phyloP scores from a whole-genome alignment of 2,329 filamentous ascomycete genomes.

The Sodiomyces alkalinus region DNA sequence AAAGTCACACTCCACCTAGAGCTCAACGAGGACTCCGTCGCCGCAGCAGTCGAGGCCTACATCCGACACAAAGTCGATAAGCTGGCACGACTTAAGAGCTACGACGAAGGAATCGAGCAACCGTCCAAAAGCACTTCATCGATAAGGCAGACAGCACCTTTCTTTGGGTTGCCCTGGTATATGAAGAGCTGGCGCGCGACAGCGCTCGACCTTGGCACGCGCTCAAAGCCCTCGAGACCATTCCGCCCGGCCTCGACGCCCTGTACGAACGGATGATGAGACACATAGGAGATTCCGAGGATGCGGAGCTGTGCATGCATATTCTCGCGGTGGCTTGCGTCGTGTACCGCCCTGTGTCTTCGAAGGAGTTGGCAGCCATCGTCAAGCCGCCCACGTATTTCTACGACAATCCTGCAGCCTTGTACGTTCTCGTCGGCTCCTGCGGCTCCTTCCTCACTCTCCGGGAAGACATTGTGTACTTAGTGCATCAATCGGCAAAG shows the following conservation, averaged over 20 bases:
- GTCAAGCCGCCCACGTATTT: neutral
- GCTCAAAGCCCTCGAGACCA: neutral
- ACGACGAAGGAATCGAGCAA: slow-evolving; percentile 2
- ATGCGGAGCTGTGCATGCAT: neutral
- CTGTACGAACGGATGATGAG: neutral
- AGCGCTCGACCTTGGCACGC: slow-evolving; percentile 2
- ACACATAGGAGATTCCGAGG: neutral
- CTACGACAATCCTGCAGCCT: neutral
- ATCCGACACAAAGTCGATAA: slow-evolving; percentile 11
- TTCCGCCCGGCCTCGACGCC: neutral
- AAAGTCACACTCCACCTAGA: slow-evolving; percentile 18
- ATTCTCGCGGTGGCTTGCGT: neutral
- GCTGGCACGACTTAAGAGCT: slow-evolving; percentile 8
- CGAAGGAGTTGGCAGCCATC: neutral
- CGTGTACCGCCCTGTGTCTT: neutral
- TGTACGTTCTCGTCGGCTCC: slow-evolving; percentile 14
- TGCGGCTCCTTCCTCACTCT: slow-evolving; percentile 26
- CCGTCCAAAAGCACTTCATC: slow-evolving; percentile 8
- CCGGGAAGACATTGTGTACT: slow-evolving; percentile 14
- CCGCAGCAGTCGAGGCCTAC: slow-evolving; percentile 13
- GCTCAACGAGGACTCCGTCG: slow-evolving; percentile 18
- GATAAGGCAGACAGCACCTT: slow-evolving; percentile 22
- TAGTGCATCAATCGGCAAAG: slow-evolving; percentile 28
- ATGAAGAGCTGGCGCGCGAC: slow-evolving; percentile 8
- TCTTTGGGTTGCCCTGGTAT: slow-evolving; percentile 19